phyloP scores from a whole-genome alignment of 108 stramenopile species.

The Skeletonema tropicum region DNA sequence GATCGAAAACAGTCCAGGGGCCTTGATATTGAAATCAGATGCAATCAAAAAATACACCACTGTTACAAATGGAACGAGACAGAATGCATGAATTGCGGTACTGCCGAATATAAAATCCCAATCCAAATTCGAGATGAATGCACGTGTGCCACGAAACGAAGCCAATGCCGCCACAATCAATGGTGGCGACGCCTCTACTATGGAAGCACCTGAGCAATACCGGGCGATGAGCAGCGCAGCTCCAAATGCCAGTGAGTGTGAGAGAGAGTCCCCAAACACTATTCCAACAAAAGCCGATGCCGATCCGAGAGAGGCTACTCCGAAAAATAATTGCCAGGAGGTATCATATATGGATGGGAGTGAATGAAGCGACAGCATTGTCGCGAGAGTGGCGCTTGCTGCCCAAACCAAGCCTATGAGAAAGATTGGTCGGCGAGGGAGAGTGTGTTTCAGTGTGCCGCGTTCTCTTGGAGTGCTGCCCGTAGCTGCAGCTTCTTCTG shows the following conservation, averaged over 20 bases:
- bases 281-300: constrained; percentile 31
- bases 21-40: background rate
- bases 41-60: constrained; percentile 4
- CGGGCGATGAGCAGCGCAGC: constrained; percentile 22
- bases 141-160: constrained; percentile 1
- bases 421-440: constrained; percentile 10
- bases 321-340: constrained; percentile 6
- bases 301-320: constrained; percentile 28
- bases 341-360: background rate
- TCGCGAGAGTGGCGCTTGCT: constrained; percentile 15
- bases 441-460: constrained; percentile 25
- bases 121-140: constrained; percentile 4
- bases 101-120: background rate
- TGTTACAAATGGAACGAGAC: constrained; percentile 12
- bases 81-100: constrained; percentile 9
- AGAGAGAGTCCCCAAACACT: constrained; percentile 33
- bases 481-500: background rate
- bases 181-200: constrained; percentile 23
- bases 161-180: constrained; percentile 20
- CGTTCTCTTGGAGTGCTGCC: constrained; percentile 23
- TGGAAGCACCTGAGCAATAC: background rate
- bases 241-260: constrained; percentile 35
- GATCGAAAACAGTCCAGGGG: background rate
- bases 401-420: constrained; percentile 17
- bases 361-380: constrained; percentile 5